A percentile compares a stretch with the other conserved stretches of the same genome.
phyloP scores from a whole-genome alignment of 352 stramenopile species.

The Pythium dissimile region DNA sequence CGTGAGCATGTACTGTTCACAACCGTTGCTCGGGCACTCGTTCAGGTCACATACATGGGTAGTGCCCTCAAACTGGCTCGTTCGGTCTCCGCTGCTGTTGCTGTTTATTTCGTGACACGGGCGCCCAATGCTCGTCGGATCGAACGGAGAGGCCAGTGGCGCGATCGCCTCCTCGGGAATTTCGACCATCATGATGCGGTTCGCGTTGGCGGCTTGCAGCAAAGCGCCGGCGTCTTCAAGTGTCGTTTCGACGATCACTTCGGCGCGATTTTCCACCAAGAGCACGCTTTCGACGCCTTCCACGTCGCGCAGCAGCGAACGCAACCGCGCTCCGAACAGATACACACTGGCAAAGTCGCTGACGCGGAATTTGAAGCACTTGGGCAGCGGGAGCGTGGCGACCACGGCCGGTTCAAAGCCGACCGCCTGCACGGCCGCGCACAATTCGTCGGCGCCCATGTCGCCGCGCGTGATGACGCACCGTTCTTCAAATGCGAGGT shows the following conservation, averaged over 20 bases:
- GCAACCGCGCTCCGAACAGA: slow-evolving; percentile 15
- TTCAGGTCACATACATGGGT: slow-evolving; percentile 61
- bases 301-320: slow-evolving; percentile 27
- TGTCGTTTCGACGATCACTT: slow-evolving; percentile 60
- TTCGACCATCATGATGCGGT: slow-evolving; percentile 54
- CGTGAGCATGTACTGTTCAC: slow-evolving; percentile 70
- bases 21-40: slow-evolving; percentile 62
- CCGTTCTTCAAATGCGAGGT: slow-evolving; percentile 55
- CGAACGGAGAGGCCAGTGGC: slow-evolving; percentile 6
- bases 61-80: background rate
- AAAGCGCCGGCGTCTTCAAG: slow-evolving; percentile 34
- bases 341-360: slow-evolving; percentile 27
- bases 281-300: slow-evolving; percentile 71
- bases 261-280: slow-evolving; percentile 44
- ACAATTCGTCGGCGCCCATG: slow-evolving; percentile 40
- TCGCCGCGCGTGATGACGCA: slow-evolving; percentile 52
- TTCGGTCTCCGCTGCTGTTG: background rate
- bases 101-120: background rate
- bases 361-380: slow-evolving; percentile 53
- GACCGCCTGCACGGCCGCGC: slow-evolving; percentile 37
- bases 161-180: slow-evolving; percentile 30
- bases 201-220: slow-evolving; percentile 31
- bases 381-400: slow-evolving; percentile 36
- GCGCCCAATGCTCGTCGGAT: background rate
- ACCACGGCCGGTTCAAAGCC: slow-evolving; percentile 57